These are phyloP conservation scores for Colletotrichum simmondsii DNA, from an alignment of 2,329 filamentous ascomycete species.

Conservation along the genomic window DNA sequence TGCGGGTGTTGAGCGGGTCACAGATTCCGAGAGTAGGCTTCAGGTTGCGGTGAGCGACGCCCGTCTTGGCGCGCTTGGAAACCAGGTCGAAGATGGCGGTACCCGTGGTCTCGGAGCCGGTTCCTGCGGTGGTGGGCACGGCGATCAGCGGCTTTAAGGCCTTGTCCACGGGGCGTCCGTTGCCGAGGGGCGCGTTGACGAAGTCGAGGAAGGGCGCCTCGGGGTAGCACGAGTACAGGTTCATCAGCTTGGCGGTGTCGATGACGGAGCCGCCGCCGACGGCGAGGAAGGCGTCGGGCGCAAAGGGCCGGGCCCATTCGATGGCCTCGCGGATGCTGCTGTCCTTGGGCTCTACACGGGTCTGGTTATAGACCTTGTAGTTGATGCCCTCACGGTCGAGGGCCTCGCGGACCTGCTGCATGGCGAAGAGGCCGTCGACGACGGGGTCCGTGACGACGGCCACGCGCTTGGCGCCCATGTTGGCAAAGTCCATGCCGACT, in stretches of 20 bases:
- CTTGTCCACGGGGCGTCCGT: conserved; percentile 80
- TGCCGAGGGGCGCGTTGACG: conserved; percentile 93
- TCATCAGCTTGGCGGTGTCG: conserved; percentile 98
- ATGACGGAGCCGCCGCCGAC: conserved; percentile 96
- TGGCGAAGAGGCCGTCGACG: conserved; percentile 84
- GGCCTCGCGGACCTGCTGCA: conserved; percentile 88
- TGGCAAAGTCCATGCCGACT: conserved; percentile 97
- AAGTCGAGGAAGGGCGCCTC: conserved; percentile 97
- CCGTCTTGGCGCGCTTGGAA: conserved; percentile 90
- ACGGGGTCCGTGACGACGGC: conserved; percentile 91
- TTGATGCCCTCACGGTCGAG: conserved; percentile 81
- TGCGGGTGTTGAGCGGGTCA: conserved; percentile 88
- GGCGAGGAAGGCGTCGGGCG: conserved; percentile 89
- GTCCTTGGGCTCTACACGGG: conserved; percentile 93
- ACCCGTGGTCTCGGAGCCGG: conserved; percentile 93
- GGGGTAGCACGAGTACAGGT: conserved; percentile 90
- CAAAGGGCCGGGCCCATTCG: conserved; percentile 81
- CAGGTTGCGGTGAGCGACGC: conserved; percentile 92
- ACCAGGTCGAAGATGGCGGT: conserved; percentile 98
- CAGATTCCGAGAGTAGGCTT: conserved; percentile 95
- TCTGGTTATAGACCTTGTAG: conserved; percentile 84
- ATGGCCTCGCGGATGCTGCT: conserved; percentile 92
- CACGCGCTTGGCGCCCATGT: conserved; percentile 87
- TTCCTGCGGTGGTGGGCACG: conserved; percentile 85
- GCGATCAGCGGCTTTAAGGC: conserved; percentile 82